A percentile compares a stretch with the other conserved stretches of the same genome.
Evolutionary conservation across 305 asterid species (phyloP).

Genomic region (Solanum hybrid): DNA sequence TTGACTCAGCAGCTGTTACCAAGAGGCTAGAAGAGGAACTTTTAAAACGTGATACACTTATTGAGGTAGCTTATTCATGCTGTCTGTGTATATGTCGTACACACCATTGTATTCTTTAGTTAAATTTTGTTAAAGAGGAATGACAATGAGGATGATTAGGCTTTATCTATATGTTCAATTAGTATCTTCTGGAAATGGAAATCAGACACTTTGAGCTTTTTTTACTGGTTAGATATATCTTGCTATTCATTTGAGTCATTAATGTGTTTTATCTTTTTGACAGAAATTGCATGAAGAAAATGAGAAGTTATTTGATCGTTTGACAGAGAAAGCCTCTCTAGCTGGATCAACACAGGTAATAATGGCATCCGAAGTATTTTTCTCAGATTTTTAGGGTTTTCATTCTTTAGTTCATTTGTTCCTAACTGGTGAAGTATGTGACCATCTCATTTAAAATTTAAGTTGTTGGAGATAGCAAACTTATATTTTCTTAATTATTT

Average conservation of each 20-base stretch:
- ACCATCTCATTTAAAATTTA: not conserved
- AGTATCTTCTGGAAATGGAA: not conserved
- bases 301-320: constrained; percentile 87
- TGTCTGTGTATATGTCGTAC: not conserved
- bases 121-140: not conserved
- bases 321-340: constrained; percentile 78
- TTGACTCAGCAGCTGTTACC: constrained; percentile 78
- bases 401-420: not conserved
- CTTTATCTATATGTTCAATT: not conserved
- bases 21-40: constrained; percentile 95
- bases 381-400: not conserved
- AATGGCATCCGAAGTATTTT: not conserved
- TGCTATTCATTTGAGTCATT: not conserved
- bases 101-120: not conserved
- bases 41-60: constrained; percentile 90
- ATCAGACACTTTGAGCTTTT: not conserved
- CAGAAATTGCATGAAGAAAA: constrained; percentile 99
- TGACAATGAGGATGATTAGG: not conserved
- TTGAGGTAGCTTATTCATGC: constrained; percentile 54
- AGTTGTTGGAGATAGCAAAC: not conserved
- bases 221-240: constrained; percentile 14
- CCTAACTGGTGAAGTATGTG: not conserved
- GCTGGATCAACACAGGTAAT: constrained; percentile 86
- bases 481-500: not conserved
- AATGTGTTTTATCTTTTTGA: constrained; percentile 11